phyloP scores from a whole-genome alignment of 2,329 filamentous ascomycete species.

The Tolypocladium tropicale region DNA sequence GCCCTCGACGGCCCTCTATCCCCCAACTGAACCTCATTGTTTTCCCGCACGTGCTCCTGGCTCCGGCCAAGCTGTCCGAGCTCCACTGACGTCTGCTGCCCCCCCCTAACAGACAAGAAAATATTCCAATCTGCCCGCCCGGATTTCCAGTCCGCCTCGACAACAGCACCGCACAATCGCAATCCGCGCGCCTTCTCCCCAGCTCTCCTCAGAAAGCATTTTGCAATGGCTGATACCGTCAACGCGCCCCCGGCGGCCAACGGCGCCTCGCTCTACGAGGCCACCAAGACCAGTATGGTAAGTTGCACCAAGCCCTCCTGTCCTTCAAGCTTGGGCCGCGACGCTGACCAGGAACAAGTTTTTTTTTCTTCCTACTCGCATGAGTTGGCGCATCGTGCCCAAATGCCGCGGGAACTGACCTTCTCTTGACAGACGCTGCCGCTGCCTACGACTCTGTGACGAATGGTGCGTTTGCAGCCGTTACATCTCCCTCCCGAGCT shows the following conservation, averaged over 20 bases:
- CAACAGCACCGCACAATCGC: not conserved
- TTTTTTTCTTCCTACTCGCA: slow-evolving; percentile 3
- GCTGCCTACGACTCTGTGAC: slow-evolving; percentile 37
- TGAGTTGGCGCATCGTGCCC: not conserved
- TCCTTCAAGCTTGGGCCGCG: slow-evolving; percentile 2
- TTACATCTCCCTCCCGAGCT: slow-evolving; percentile 3
- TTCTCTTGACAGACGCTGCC: slow-evolving; percentile 30
- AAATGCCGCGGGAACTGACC: slow-evolving; percentile 18
- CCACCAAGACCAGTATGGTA: slow-evolving; percentile 45
- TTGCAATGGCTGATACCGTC: slow-evolving; percentile 21
- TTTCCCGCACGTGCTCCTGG: not conserved
- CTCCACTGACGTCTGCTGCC: slow-evolving; percentile 1
- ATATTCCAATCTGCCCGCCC: slow-evolving; percentile 3
- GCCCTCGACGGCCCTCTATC: not conserved
- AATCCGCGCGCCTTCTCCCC: not conserved
- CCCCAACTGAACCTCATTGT: too few relatives aligned
- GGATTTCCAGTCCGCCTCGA: slow-evolving; percentile 1
- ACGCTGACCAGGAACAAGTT: slow-evolving; percentile 8
- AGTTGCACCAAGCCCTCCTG: slow-evolving; percentile 12
- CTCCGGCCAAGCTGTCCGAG: not conserved
- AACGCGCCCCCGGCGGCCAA: slow-evolving; percentile 25
- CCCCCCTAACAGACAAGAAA: slow-evolving; percentile 5
- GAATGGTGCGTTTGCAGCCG: slow-evolving; percentile 25
- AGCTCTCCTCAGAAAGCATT: not conserved
- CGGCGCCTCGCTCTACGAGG: slow-evolving; percentile 33